Conservation (phyloP, 257 asterid genomes). For the Capsicum rhomboideum region DNA sequence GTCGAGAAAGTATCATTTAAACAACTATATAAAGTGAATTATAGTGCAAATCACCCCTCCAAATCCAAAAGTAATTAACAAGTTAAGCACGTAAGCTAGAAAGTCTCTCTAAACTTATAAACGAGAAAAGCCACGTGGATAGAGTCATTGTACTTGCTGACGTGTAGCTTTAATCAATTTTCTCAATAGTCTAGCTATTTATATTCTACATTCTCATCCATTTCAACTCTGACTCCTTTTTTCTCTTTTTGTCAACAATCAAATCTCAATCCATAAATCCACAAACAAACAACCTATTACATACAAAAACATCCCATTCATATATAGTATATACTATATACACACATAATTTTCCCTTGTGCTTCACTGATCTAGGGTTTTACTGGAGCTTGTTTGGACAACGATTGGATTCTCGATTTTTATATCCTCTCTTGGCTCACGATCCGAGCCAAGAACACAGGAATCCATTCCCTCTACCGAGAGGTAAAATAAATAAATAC, state of each 20-base stretch:
- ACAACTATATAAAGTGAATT: neutral
- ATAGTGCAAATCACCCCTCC: too few relatives aligned
- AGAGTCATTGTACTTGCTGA: constrained; percentile 21
- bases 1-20: neutral
- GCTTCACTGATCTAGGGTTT: constrained; percentile 12
- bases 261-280: neutral
- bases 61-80: neutral
- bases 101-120: too few relatives aligned
- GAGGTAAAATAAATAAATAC: constrained; percentile 12
- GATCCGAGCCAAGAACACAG: constrained; percentile 83
- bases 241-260: constrained; percentile 13
- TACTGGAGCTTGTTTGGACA: constrained; percentile 12
- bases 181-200: constrained; percentile 57
- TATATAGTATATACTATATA: neutral
- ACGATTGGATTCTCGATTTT: constrained; percentile 8
- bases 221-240: constrained; percentile 5
- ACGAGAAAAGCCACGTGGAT: constrained; percentile 42
- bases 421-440: constrained; percentile 74
- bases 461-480: constrained; percentile 2
- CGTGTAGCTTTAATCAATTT: constrained; percentile 29
- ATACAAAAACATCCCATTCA: neutral
- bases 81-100: neutral
- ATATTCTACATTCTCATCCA: constrained; percentile 44
- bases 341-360: neutral
- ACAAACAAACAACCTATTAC: neutral